Base-by-base conservation (phyloP, 2,329 filamentous ascomycete species). In the Venturia asperata region DNA sequence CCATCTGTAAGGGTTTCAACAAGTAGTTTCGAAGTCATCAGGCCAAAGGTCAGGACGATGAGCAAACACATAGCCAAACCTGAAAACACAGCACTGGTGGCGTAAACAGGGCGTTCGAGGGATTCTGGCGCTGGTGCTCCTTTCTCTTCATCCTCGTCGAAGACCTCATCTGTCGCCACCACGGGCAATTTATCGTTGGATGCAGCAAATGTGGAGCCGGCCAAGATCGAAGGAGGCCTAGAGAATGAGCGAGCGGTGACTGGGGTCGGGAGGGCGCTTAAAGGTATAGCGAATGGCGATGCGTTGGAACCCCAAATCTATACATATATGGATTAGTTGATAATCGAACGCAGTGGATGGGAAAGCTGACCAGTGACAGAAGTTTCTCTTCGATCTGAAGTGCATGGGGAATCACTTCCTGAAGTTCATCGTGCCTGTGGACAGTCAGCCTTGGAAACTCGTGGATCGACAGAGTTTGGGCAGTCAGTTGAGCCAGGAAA, bases 391-490 rank as follows among this genome's bases (percentile, higher is more conserved):
- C 70, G 2, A 72, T 62, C 34, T 64, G 63, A 5, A 72, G 73
- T 4, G 75, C 77, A 61, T 77, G 74, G 27, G 73, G 71, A 52
- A 80, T 67, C 61, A 80, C 77, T 65, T 76, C 71, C 62, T 76
- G 75, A 17, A 78, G 67, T 49, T 78, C 75, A 65, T 80, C 77
- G 65, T 78, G 76, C 78, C 79, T 47, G 17, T 47, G 45, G 21
- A 60, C 30, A 24, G 19, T 47, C 4, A 41, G 39, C 39, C 15
- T 41, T 41, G 39, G 39, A 41, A 10, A 10, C 15, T 41, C 39
- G 15, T 41, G 10, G 15, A 11, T 15, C 39, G 15, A 41, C 15
- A 15, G 11, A 2, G 39, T 5, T 41, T 41, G 39, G 15, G 9
- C 15, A 10, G 2, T 2, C 9, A 41, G 15, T 11, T 11, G 39